phyloP scores from a whole-genome alignment of 1,284 basidiomycete genomes.

The Trichosporon coremiiforme region DNA sequence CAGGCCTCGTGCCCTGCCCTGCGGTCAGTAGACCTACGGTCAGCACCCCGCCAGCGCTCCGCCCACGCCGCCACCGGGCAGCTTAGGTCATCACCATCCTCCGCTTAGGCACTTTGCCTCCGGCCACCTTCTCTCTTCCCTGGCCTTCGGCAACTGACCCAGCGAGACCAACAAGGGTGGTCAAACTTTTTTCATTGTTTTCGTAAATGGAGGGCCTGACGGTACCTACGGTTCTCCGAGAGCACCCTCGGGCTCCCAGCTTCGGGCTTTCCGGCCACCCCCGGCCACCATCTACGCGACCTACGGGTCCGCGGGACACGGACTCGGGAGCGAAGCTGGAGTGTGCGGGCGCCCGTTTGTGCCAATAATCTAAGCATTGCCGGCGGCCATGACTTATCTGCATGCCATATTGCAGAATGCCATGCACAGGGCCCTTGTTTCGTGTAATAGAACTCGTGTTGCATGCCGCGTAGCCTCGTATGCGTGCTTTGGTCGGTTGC shows the following conservation, averaged over 20 bases:
- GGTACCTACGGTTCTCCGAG: not conserved
- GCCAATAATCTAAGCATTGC: not conserved
- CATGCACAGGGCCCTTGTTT: not conserved
- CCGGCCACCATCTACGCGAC: not conserved
- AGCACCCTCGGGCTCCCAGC: too few species aligned
- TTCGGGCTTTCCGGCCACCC: too few species aligned
- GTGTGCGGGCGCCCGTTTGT: not conserved
- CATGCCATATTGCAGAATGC: not conserved
- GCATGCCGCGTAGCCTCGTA: too few species aligned
- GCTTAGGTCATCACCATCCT: not conserved
- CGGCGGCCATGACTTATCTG: not conserved
- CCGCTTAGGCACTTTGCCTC: not conserved
- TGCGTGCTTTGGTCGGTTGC: too few species aligned
- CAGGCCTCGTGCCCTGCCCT: not conserved
- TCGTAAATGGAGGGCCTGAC: not conserved
- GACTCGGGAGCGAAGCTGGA: not conserved
- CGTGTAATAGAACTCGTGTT: not conserved
- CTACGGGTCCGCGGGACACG: not conserved
- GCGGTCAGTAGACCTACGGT: not conserved
- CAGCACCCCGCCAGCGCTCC: not conserved
- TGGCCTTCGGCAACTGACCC: too few species aligned
- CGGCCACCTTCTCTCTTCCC: not conserved
- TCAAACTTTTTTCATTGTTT: conserved; percentile 11
- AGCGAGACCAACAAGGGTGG: not conserved
- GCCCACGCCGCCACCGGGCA: not conserved